phyloP scores from a whole-genome alignment of 208 protist genomes.

The Kentomonas sorsogonicus region DNA sequence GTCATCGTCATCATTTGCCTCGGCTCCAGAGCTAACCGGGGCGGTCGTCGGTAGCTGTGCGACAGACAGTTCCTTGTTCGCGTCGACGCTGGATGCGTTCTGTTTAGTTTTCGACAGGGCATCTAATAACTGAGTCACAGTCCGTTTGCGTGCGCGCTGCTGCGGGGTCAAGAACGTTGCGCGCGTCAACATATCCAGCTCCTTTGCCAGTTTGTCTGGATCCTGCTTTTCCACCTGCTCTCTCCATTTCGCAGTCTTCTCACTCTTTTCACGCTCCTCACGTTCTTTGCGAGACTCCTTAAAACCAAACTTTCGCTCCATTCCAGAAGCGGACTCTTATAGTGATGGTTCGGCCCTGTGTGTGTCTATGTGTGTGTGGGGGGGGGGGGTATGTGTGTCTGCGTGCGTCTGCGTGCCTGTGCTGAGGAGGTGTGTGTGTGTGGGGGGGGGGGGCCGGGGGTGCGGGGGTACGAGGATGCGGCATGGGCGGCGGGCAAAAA shows the following conservation, averaged over 20 bases:
- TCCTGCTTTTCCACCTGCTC: conserved; percentile 43
- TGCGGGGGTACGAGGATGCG: too few relatives aligned
- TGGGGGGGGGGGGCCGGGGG: too few relatives aligned
- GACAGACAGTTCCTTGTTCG: not conserved
- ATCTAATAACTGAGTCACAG: conserved; percentile 47
- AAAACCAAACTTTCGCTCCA: conserved; percentile 52
- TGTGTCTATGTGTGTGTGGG: too few relatives aligned
- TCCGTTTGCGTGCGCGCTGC: conserved; percentile 61
- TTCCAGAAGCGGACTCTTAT: too few relatives aligned
- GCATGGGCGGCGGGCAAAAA: too few relatives aligned
- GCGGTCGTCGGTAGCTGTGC: too few relatives aligned
- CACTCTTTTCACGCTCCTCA: conserved; percentile 26
- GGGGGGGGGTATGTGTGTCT: too few relatives aligned
- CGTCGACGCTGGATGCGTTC: not conserved
- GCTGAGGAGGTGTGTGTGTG: too few relatives aligned
- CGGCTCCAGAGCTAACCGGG: too few relatives aligned
- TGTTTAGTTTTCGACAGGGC: conserved; percentile 20
- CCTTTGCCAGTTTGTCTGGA: conserved; percentile 36
- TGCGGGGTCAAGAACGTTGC: conserved; percentile 62
- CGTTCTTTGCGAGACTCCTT: conserved; percentile 41
- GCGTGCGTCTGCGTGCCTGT: too few relatives aligned
- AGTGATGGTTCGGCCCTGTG: too few relatives aligned
- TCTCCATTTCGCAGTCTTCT: conserved; percentile 51
- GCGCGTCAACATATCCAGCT: conserved; percentile 41
- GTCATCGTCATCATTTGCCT: not conserved